These are phyloP conservation scores for Pythium phragmitis DNA, from an alignment of 352 stramenopile species.

Conservation along the genomic window DNA sequence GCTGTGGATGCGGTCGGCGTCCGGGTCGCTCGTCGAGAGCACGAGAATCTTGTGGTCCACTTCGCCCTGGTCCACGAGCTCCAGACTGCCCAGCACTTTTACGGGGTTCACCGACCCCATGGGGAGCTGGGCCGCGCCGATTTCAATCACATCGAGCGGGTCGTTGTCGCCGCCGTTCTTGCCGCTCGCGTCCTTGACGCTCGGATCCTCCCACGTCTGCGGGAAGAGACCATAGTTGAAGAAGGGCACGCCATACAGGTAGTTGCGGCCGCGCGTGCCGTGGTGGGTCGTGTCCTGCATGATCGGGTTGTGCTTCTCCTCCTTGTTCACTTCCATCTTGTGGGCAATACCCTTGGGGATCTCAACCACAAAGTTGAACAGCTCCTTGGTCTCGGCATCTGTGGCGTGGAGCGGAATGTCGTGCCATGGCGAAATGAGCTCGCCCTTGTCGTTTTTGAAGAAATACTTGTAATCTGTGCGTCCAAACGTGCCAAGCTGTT, in stretches of 20 bases:
- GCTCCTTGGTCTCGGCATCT: slow-evolving; percentile 38
- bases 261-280: slow-evolving; percentile 91
- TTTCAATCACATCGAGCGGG: slow-evolving; percentile 98
- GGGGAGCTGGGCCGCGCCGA: slow-evolving; percentile 87
- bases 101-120: slow-evolving; percentile 97
- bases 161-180: slow-evolving; percentile 96
- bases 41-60: slow-evolving; percentile 99
- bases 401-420: slow-evolving; percentile 89
- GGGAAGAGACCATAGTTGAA: slow-evolving; percentile 99
- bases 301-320: slow-evolving; percentile 94
- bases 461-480: slow-evolving; percentile 73
- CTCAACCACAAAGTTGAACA: slow-evolving; percentile 98
- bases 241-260: slow-evolving; percentile 97
- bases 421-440: slow-evolving; percentile 96
- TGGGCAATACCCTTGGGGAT: slow-evolving; percentile 97
- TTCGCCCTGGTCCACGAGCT: slow-evolving; percentile 98
- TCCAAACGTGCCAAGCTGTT: slow-evolving; percentile 66
- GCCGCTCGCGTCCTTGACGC: slow-evolving; percentile 75
- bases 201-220: slow-evolving; percentile 99
- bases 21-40: slow-evolving; percentile 88
- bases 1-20: slow-evolving; percentile 82
- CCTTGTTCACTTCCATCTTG: slow-evolving; percentile 99
- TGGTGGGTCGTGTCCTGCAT: slow-evolving; percentile 98
- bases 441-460: slow-evolving; percentile 65
- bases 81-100: slow-evolving; percentile 96